phyloP scores from a whole-genome alignment of 305 asterid genomes.

The Euphrasia arctica region DNA sequence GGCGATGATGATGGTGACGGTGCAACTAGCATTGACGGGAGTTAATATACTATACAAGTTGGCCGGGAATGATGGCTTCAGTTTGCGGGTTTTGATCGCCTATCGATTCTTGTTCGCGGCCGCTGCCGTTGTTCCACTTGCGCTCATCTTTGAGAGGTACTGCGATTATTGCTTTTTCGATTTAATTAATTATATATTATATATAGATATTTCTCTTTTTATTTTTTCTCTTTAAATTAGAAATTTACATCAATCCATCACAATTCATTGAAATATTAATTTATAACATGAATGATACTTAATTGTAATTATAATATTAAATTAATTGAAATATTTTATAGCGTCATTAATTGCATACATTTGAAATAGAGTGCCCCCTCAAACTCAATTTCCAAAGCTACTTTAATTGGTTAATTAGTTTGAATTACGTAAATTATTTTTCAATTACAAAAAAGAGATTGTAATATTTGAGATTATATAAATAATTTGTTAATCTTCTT shows the following conservation, averaged over 20 bases:
- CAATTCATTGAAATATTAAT: no score
- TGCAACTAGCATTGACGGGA: slow-evolving; percentile 41
- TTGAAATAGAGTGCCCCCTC: neutral
- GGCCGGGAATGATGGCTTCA: slow-evolving; percentile 47
- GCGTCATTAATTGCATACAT: neutral
- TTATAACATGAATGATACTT: no score
- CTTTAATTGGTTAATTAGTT: no score
- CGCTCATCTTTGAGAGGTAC: slow-evolving; percentile 58
- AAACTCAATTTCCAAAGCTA: neutral
- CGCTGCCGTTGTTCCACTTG: slow-evolving; percentile 51
- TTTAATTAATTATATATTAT: neutral
- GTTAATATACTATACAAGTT: slow-evolving; percentile 51
- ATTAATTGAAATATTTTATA: neutral
- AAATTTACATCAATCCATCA: no score
- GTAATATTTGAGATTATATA: neutral
- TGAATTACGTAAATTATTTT: neutral
- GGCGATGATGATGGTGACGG: slow-evolving; percentile 49
- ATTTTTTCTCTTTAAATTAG: neutral
- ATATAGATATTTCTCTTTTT: neutral
- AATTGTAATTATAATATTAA: no score
- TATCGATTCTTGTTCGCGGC: slow-evolving; percentile 69
- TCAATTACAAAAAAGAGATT: neutral
- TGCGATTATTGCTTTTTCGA: neutral
- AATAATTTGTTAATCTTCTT: neutral
- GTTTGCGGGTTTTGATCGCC: slow-evolving; percentile 53